phyloP scores from a whole-genome alignment of 345 rosid species.

The thale cress (Arabidopsis thaliana) region DNA sequence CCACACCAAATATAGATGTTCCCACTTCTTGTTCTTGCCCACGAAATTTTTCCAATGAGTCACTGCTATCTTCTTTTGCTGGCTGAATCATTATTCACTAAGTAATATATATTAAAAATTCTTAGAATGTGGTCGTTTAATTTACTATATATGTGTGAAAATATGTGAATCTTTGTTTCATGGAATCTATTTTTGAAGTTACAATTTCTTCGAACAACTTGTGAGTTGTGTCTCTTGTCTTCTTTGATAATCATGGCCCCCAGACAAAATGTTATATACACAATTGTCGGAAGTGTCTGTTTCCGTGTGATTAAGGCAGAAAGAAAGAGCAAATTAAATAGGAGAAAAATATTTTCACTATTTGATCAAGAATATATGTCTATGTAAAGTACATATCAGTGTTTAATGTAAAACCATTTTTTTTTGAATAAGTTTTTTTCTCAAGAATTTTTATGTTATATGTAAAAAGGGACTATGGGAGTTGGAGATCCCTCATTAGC shows the following conservation, averaged over 20 bases:
- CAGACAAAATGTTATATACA: slow-evolving; percentile 8
- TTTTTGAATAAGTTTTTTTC: neutral
- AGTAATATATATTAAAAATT: neutral
- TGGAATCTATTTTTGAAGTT: neutral
- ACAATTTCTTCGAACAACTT: neutral
- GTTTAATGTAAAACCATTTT: too few species aligned
- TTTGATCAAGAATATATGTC: too few species aligned
- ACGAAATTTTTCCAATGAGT: neutral
- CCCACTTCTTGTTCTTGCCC: slow-evolving; percentile 22
- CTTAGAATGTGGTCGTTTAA: neutral
- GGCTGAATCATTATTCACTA: slow-evolving; percentile 18
- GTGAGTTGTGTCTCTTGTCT: slow-evolving; percentile 12
- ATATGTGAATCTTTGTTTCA: slow-evolving; percentile 3
- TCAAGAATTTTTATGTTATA: neutral
- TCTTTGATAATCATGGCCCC: slow-evolving; percentile 34
- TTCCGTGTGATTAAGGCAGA: slow-evolving; percentile 27
- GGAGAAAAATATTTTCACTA: neutral
- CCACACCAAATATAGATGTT: slow-evolving; percentile 5
- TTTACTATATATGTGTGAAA: neutral
- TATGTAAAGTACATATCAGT: too few species aligned
- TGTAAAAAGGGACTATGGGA: neutral
- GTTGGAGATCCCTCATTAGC: too few species aligned
- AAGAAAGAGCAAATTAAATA: neutral
- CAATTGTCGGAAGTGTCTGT: slow-evolving; percentile 14
- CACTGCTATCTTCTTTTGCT: neutral